Conservation (phyloP, 768 basidiomycete species). For the Lactarius hengduanensis region DNA sequence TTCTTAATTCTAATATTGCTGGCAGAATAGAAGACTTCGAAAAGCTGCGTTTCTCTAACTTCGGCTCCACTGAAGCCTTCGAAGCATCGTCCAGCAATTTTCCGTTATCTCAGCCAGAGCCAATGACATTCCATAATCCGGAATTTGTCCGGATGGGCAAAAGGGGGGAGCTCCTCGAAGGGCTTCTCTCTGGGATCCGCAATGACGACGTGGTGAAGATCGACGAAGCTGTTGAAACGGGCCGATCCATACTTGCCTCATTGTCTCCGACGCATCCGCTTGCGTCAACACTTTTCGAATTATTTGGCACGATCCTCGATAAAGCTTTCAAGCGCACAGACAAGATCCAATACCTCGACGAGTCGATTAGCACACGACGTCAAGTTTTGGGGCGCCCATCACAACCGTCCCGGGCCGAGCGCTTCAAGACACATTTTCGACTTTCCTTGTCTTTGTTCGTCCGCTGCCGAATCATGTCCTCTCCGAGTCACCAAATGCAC, state of each 20-base stretch:
- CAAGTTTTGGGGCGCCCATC: too few relatives aligned
- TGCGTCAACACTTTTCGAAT: background rate
- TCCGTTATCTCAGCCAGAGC: background rate
- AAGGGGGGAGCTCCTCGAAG: background rate
- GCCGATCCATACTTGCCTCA: background rate
- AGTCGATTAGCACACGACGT: too few relatives aligned
- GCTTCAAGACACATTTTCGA: too few relatives aligned
- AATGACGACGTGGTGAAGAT: background rate
- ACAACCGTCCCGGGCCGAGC: too few relatives aligned
- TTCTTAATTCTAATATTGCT: too few relatives aligned
- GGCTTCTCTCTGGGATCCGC: background rate
- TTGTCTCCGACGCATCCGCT: too few relatives aligned
- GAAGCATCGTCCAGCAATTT: background rate
- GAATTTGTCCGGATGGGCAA: background rate
- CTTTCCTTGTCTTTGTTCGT: too few relatives aligned
- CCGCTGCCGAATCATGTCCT: too few relatives aligned
- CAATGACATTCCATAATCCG: background rate
- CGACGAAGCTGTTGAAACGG: background rate
- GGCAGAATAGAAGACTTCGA: accelerated
- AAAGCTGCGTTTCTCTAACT: background rate
- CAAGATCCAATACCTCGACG: too few relatives aligned
- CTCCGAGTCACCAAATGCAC: too few relatives aligned
- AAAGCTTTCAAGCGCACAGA: too few relatives aligned
- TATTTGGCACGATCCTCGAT: too few relatives aligned
- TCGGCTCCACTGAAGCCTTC: background rate